These are phyloP conservation scores for Petrea volubilis DNA, from an alignment of 257 asterid genomes.

Conservation along the genomic window DNA sequence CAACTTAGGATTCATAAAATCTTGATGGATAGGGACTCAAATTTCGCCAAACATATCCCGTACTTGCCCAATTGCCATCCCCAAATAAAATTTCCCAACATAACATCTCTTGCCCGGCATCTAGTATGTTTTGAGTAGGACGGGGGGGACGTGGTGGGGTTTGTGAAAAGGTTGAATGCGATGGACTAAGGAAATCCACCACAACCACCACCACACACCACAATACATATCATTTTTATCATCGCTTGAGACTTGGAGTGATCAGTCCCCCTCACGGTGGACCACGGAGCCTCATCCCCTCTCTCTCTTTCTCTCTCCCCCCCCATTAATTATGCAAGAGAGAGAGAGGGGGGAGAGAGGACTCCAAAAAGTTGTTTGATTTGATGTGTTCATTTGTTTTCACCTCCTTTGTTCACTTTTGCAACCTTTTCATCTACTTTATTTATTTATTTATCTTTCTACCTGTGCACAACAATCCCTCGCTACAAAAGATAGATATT, in stretches of 20 bases:
- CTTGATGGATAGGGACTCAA: no score
- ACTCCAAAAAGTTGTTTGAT: conserved; percentile 56
- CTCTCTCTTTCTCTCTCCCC: neutral
- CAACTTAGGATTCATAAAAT: no score
- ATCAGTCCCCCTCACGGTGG: conserved; percentile 33
- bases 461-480: conserved; percentile 21
- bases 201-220: conserved; percentile 33
- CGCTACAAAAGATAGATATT: conserved; percentile 14
- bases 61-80: no score
- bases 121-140: no score
- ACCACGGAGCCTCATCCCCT: conserved; percentile 14
- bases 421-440: conserved; percentile 41
- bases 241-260: conserved; percentile 8
- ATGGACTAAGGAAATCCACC: conserved; percentile 20
- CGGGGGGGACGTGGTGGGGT: neutral
- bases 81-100: no score
- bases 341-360: conserved; percentile 15
- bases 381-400: conserved; percentile 58
- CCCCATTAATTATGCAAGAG: neutral
- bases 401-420: conserved; percentile 37
- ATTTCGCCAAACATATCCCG: no score
- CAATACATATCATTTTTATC: conserved; percentile 22
- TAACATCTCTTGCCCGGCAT: neutral
- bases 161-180: conserved; percentile 42
- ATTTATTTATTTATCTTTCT: conserved; percentile 4